Base-by-base conservation (phyloP, 1,139 yeast species). In the Dujonia santamariae region DNA sequence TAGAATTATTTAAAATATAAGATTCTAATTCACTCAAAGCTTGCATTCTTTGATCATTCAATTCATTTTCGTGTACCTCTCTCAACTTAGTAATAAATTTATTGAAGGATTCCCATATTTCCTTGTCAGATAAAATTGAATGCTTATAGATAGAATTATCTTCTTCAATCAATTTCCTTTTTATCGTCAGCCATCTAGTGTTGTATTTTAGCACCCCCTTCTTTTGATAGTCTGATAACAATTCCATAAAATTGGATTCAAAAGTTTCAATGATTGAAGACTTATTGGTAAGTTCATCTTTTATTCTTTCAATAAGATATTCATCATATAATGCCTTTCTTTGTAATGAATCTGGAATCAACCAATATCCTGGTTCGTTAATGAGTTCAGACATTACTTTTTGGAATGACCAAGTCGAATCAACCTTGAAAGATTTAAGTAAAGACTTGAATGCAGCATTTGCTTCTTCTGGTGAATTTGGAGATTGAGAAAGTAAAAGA, bases 351-450 rank as follows among this genome's bases (percentile, higher is more conserved):
- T 80, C 84, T 4, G 64, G 59, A 1, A 87, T 59, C 1, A 69
- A 60, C 94, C 95, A 86, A 51, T 86, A 90, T 13, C 78, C 64
- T 1, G 82, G 78, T 37, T 80, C 78, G 6, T 54, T 57, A 13
- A 85, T 69, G 38, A 81, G 64, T 19, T 64, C 68, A n/a, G 75
- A 61, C 64, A 88, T 78, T 0, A 82, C 84, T 37, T 67, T 67
- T 37, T 75, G 76, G 58, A 87, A 88, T 0, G 94, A 71, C 90
- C 92, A 85, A 0, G 85, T 74, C 0, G 84, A 72, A 49, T 82
- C 88, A 2, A 86, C 85, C 6, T 67, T 60, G 27, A 67, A 56
- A 1, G 71, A 75, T 25, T 61, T 54, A 14, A 88, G 59, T 67
- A 86, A 61, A 3, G 59, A 51, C n/a, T 65, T 47, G 50, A 81